Conservation (phyloP, 495 filamentous ascomycete species). For the Cladorrhinum samala region DNA sequence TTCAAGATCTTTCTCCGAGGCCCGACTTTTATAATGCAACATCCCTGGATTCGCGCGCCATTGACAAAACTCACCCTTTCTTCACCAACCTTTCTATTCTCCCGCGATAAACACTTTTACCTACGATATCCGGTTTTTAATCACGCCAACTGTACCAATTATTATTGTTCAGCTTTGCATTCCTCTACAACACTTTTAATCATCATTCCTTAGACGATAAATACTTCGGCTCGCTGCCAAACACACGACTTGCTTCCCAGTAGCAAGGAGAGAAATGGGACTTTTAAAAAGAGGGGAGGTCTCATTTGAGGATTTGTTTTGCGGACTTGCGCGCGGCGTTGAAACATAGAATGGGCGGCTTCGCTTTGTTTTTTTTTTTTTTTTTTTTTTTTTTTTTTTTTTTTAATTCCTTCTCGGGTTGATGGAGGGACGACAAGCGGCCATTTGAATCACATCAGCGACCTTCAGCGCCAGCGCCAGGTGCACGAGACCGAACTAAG, state of each 20-base stretch:
- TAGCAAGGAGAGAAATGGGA: slow-evolving; percentile 19
- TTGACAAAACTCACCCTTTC: slow-evolving; percentile 2
- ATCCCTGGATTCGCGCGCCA: slow-evolving; percentile 17
- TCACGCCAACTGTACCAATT: slow-evolving; percentile 14
- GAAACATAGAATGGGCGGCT: slow-evolving; percentile 13
- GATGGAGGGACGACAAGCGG: slow-evolving; percentile 33
- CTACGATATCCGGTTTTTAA: slow-evolving; percentile 22
- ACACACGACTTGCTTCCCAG: slow-evolving; percentile 29
- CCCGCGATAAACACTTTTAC: slow-evolving; percentile 6
- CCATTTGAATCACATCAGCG: slow-evolving; percentile 20
- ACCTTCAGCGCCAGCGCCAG: slow-evolving; percentile 6
- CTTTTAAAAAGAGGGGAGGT: not conserved
- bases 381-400: slow-evolving; percentile 16
- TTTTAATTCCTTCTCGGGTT: slow-evolving; percentile 23
- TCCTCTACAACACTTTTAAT: slow-evolving; percentile 40
- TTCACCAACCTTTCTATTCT: not conserved
- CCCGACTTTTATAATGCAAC: slow-evolving; percentile 2
- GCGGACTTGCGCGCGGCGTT: not conserved
- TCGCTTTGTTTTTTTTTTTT: slow-evolving; percentile 21
- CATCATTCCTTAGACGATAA: slow-evolving; percentile 33
- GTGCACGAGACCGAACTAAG: slow-evolving; percentile 1
- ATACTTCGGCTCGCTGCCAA: slow-evolving; percentile 32
- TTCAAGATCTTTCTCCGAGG: not conserved
- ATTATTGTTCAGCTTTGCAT: slow-evolving; percentile 15
- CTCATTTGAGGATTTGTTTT: not conserved